Base-by-base conservation (phyloP, 208 protist species). In the Leishmania mexicana region DNA sequence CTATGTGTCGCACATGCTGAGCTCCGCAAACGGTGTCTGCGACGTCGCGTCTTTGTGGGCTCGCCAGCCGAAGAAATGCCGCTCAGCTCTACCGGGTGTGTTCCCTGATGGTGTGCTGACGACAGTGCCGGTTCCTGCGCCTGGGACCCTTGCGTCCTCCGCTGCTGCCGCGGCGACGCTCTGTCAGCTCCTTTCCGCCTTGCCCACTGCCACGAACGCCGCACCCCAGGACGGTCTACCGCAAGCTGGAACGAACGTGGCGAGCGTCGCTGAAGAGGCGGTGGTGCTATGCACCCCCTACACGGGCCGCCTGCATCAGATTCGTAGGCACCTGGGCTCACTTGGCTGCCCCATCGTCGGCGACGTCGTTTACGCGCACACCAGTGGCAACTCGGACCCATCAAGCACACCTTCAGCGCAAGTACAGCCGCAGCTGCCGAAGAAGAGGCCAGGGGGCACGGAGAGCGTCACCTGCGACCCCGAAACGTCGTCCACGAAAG, bases 231-330 rank as follows among this genome's bases (percentile, higher is more conserved):
- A 53, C 28, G 31, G 45, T 74, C n/a, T 13, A 13, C 45, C 2
- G 45, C 45, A 54, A 5, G 21, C 70, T 47, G 45, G 28, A 35
- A 74, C 42, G 24, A 8, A 3, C 11, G 21, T 54, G 38, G 60
- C 24, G 11, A 67, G 31, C 38, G 53, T 38, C 57, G 42, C 45
- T 13, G 42, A 31, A 51, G 83, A 74, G 81, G 79, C 68, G 42
- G 76, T 99, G n/a, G 76, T 98, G 35, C 83, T 94, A 15, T 97
- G 94, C 80, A 88, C 94, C 35, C 97, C 97, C 31, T 89, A 98
- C 65, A 98, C 97, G 6, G 97, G 97, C 7, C 88, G 96, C 10
- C 90, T 95, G 67, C 96, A 99, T 85, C 97, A 99, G 77, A 97
- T 99, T 53, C 92, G 97, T 15, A 76, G 92, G 70, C 97, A 99